Evolutionary conservation across 2,329 filamentous ascomycete genomes (phyloP).

Genomic region (Cytospora piceicola): DNA sequence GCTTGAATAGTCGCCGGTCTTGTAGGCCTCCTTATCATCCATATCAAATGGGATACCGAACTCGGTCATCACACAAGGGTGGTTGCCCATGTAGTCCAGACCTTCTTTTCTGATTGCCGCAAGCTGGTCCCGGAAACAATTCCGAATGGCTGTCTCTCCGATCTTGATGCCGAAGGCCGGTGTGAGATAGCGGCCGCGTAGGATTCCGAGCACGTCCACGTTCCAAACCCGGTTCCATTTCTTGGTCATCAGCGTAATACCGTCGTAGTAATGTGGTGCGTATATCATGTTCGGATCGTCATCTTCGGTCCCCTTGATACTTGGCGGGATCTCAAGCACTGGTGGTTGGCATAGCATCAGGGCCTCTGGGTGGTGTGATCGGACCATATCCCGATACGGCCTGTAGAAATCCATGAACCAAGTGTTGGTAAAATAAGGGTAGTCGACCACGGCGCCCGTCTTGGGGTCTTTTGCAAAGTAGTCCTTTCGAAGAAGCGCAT

Average conservation of each 20-base stretch:
- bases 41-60: slow-evolving; percentile 99
- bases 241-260: slow-evolving; percentile 94
- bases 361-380: slow-evolving; percentile 74
- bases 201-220: slow-evolving; percentile 88
- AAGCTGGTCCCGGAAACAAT: slow-evolving; percentile 89
- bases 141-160: slow-evolving; percentile 90
- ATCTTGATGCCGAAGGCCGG: slow-evolving; percentile 92
- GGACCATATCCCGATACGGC: slow-evolving; percentile 73
- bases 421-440: slow-evolving; percentile 84
- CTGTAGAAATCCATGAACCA: slow-evolving; percentile 91
- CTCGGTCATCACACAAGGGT: slow-evolving; percentile 88
- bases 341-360: slow-evolving; percentile 92
- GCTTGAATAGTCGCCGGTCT: slow-evolving; percentile 91
- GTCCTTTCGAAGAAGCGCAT: slow-evolving; percentile 78
- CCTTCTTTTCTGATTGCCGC: slow-evolving; percentile 83
- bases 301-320: slow-evolving; percentile 83
- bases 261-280: slow-evolving; percentile 95
- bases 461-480: slow-evolving; percentile 83
- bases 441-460: slow-evolving; percentile 75
- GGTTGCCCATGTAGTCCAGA: slow-evolving; percentile 82
- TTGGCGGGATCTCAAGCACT: slow-evolving; percentile 87
- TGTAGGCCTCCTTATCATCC: slow-evolving; percentile 95
- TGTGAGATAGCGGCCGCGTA: slow-evolving; percentile 84
- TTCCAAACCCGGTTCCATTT: slow-evolving; percentile 99
- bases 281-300: slow-evolving; percentile 92